A percentile compares a stretch with the other conserved stretches of the same genome.
Evolutionary conservation across 441 rosid genomes (phyloP).

Genomic region (Capsella rubella): DNA sequence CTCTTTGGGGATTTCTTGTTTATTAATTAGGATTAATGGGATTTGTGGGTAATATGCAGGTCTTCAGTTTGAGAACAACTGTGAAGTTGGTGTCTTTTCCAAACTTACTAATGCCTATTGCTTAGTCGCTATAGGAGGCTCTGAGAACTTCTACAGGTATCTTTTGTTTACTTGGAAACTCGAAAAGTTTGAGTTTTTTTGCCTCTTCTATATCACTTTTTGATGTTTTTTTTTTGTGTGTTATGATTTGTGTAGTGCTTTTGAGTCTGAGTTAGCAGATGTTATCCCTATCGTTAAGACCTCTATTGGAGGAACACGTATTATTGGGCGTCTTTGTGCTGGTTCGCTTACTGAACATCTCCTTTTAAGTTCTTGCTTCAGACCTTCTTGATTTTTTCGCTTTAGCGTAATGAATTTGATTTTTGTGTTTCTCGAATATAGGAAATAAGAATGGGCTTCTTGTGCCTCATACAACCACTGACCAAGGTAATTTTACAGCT

Average conservation of each 20-base stretch:
- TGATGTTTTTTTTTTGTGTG: slow-evolving; percentile 19
- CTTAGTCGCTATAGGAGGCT: slow-evolving; percentile 91
- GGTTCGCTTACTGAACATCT: slow-evolving; percentile 50
- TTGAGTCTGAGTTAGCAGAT: slow-evolving; percentile 81
- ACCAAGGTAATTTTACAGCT: slow-evolving; percentile 68
- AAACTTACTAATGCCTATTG: slow-evolving; percentile 97
- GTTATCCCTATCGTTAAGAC: slow-evolving; percentile 91
- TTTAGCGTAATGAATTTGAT: background rate
- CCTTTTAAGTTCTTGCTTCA: background rate
- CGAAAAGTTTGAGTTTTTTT: background rate
- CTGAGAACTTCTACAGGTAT: slow-evolving; percentile 91
- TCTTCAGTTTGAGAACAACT: slow-evolving; percentile 89
- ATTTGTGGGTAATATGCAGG: slow-evolving; percentile 51
- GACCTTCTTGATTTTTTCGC: background rate
- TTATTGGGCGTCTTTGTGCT: slow-evolving; percentile 85
- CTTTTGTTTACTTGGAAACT: background rate
- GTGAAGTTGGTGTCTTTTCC: slow-evolving; percentile 95
- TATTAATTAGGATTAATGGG: background rate
- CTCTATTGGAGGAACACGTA: slow-evolving; percentile 80
- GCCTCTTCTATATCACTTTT: background rate
- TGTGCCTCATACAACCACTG: slow-evolving; percentile 91
- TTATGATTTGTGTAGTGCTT: slow-evolving; percentile 54
- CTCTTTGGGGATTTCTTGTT: background rate
- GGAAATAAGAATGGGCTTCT: slow-evolving; percentile 98
- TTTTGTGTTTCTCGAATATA: slow-evolving; percentile 34